phyloP scores from a whole-genome alignment of 164 flowering plant genomes.

The Vitis labrusca region DNA sequence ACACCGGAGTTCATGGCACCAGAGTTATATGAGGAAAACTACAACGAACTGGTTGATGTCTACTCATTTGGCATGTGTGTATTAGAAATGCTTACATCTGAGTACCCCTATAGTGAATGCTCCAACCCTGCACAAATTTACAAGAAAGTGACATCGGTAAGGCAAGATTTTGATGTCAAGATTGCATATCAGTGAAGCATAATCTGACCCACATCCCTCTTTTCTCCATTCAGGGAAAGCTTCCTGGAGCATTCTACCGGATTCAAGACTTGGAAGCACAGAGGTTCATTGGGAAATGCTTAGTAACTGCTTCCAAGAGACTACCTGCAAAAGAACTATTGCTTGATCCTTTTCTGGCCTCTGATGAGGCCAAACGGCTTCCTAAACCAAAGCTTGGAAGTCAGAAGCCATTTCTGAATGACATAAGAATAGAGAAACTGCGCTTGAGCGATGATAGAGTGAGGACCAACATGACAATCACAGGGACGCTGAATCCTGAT shows the following conservation, averaged over 20 bases:
- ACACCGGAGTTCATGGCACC: conserved; percentile 64
- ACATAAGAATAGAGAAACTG: conserved; percentile 33
- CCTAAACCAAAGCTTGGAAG: conserved; percentile 6
- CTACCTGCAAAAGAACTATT: conserved; percentile 51
- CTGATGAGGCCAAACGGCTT: conserved; percentile 15
- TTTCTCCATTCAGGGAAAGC: conserved; percentile 43
- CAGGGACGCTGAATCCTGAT: conserved; percentile 55
- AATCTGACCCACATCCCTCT: not conserved
- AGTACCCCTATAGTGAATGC: conserved; percentile 51
- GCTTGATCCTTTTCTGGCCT: conserved; percentile 46
- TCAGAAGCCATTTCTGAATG: conserved; percentile 44
- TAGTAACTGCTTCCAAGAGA: conserved; percentile 45
- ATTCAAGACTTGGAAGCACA: conserved; percentile 49
- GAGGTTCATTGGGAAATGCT: conserved; percentile 48
- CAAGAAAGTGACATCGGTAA: conserved; percentile 55
- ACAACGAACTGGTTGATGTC: conserved; percentile 51
- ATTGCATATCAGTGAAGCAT: not conserved
- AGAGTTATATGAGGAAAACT: conserved; percentile 45
- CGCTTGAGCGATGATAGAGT: conserved; percentile 25
- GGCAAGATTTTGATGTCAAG: not conserved
- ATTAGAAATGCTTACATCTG: conserved; percentile 51
- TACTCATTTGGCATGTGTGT: conserved; percentile 62
- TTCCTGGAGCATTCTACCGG: conserved; percentile 43
- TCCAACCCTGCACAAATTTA: conserved; percentile 49
- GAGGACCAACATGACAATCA: conserved; percentile 52